Evolutionary conservation across 306 rosid genomes (phyloP).

Genomic region (Vicia villosa): DNA sequence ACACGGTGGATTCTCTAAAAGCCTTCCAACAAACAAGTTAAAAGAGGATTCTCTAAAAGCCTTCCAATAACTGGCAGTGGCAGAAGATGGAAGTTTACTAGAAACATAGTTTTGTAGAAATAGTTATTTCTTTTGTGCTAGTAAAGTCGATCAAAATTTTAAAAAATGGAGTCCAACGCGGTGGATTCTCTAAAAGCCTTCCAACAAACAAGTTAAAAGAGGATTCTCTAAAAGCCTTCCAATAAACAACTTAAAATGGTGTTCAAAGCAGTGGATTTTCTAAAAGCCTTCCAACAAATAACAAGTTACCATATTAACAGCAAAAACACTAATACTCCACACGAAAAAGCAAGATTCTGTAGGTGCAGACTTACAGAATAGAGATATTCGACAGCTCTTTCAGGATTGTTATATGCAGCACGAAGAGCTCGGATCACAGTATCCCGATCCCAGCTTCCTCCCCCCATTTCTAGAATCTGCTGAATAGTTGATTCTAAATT

Average conservation of each 20-base stretch:
- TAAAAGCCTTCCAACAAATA: slow-evolving; percentile 19
- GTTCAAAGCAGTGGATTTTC: neutral
- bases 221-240: too few relatives aligned
- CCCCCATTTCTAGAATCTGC: slow-evolving; percentile 82
- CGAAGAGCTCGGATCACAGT: slow-evolving; percentile 78
- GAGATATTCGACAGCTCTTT: slow-evolving; percentile 84
- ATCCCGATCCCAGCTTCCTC: slow-evolving; percentile 88
- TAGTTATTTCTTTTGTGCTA: slow-evolving; percentile 9
- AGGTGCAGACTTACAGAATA: slow-evolving; percentile 68
- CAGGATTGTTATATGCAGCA: slow-evolving; percentile 89
- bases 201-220: too few relatives aligned
- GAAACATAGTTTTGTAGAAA: slow-evolving; percentile 9
- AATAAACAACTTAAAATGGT: neutral
- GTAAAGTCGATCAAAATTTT: slow-evolving; percentile 1
- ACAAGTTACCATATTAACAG: slow-evolving; percentile 22
- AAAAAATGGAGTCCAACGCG: too few relatives aligned
- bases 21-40: too few relatives aligned
- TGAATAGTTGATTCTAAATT: slow-evolving; percentile 64
- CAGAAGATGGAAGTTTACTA: slow-evolving; percentile 13
- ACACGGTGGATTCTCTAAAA: too few relatives aligned
- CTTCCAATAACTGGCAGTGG: neutral
- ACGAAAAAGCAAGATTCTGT: neutral
- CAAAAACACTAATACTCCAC: slow-evolving; percentile 12
- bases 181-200: too few relatives aligned
- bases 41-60: too few relatives aligned